These are phyloP conservation scores for Annona cherimola DNA, from an alignment of 164 flowering plant genomes.

Conservation along the genomic window DNA sequence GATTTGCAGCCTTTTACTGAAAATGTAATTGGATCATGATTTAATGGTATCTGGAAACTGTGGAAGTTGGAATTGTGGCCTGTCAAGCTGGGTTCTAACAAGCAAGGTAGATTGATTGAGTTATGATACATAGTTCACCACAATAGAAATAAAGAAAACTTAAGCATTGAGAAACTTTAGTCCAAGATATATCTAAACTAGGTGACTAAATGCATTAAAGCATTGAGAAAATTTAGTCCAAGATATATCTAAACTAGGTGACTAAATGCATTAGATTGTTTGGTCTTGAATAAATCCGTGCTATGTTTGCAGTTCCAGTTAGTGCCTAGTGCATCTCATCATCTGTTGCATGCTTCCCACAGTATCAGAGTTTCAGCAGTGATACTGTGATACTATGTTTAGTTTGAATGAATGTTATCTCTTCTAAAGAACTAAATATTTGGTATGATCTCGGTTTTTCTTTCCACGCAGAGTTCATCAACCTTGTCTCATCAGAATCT, in stretches of 20 bases:
- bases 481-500: constrained; percentile 91
- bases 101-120: neutral
- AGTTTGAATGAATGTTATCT: no score
- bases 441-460: neutral
- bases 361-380: neutral
- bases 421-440: neutral
- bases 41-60: neutral
- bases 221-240: neutral
- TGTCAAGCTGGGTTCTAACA: neutral
- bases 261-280: neutral
- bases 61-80: neutral
- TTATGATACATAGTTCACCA: neutral
- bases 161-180: neutral
- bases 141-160: neutral
- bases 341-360: neutral
- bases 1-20: no score
- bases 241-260: neutral
- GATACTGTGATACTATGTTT: no score
- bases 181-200: neutral
- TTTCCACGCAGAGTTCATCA: constrained; percentile 75
- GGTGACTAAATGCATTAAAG: no score
- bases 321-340: neutral
- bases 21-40: no score
- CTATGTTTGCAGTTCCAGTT: neutral
- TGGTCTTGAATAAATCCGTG: neutral